A percentile compares a stretch with the other conserved stretches of the same genome.
Evolutionary conservation across 2,329 filamentous ascomycete genomes (phyloP).

Genomic region (Penicillium sp.): DNA sequence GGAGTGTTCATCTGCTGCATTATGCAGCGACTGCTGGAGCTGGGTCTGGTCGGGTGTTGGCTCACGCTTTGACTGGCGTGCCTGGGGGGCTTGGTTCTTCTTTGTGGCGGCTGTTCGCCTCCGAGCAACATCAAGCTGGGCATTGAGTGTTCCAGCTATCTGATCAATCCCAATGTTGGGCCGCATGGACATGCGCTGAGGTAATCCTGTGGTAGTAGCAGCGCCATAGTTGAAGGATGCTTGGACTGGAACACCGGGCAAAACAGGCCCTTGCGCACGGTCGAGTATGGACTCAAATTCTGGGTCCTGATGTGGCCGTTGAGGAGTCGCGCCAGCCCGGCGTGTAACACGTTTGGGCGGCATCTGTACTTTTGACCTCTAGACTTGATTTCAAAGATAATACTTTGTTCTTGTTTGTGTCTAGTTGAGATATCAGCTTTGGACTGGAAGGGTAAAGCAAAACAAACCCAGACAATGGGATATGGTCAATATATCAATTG

Average conservation of each 20-base stretch:
- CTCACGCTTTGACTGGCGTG: constrained; percentile 25
- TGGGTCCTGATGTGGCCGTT: neutral
- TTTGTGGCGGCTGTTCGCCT: constrained; percentile 19
- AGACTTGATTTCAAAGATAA: neutral
- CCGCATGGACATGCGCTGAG: constrained; percentile 31
- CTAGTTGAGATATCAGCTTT: neutral
- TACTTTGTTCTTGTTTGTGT: neutral
- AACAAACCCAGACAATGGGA: neutral
- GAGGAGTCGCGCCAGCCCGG: constrained; percentile 13
- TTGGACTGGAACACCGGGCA: constrained; percentile 38
- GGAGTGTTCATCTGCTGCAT: constrained; percentile 22
- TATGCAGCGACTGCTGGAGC: constrained; percentile 27
- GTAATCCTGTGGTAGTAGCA: constrained; percentile 33
- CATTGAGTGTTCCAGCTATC: constrained; percentile 35
- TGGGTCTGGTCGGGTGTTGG: constrained; percentile 36
- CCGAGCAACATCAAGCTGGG: constrained; percentile 23
- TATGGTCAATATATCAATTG: neutral
- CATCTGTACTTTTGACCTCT: constrained; percentile 15
- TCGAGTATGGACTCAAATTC: constrained; percentile 2
- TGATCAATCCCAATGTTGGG: constrained; percentile 28
- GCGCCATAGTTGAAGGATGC: constrained; percentile 43
- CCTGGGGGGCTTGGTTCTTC: constrained; percentile 4
- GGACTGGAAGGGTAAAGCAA: neutral
- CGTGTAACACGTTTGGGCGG: constrained; percentile 23
- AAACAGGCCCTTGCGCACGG: constrained; percentile 13